Evolutionary conservation across 345 rosid genomes (phyloP).

Genomic region (Rhizophora apiculata): DNA sequence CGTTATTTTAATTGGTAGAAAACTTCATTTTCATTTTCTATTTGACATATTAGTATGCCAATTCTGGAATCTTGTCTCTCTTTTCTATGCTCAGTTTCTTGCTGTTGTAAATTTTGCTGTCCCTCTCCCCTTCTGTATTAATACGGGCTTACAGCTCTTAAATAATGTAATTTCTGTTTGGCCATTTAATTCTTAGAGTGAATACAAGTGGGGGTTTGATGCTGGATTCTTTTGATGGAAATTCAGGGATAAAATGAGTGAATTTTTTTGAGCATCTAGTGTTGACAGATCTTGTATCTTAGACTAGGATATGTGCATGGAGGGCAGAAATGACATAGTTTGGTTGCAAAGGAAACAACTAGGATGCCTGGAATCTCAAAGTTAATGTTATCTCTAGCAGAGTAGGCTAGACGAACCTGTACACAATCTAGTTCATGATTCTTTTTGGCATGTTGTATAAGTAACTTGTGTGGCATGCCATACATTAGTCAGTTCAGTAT

Average conservation of each 20-base stretch:
- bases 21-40: slow-evolving; percentile 3
- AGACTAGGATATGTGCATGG: background rate
- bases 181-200: too few species aligned
- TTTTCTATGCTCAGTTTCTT: too few species aligned
- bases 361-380: background rate
- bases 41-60: background rate
- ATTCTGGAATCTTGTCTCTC: too few species aligned
- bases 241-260: background rate
- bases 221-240: background rate
- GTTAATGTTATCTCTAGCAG: slow-evolving; percentile 1
- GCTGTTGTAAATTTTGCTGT: too few species aligned
- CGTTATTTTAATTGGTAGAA: slow-evolving; percentile 20
- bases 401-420: background rate
- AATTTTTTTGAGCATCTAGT: background rate
- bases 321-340: slow-evolving; percentile 4
- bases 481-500: background rate
- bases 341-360: background rate
- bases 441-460: background rate
- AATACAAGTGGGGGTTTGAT: background rate
- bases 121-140: too few species aligned
- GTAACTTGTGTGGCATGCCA: background rate
- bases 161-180: background rate
- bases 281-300: background rate
- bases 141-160: background rate
- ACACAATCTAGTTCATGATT: background rate